Base-by-base conservation (phyloP, 495 filamentous ascomycete species). In the Bacidia rubella region DNA sequence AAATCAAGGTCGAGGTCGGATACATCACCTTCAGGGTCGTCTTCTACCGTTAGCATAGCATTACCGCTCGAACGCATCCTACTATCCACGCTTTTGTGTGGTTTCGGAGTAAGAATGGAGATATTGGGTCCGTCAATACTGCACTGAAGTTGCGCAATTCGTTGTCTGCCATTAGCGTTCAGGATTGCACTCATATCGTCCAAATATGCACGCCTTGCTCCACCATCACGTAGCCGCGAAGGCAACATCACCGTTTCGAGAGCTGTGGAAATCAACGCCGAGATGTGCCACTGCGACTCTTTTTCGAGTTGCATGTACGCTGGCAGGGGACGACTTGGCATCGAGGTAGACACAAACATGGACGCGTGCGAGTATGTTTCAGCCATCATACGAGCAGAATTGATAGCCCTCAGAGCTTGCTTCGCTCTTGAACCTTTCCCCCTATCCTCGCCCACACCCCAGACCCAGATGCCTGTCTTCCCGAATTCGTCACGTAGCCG, bases 401-500 rank as follows among this genome's bases (percentile, higher is more conserved):
- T 92, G 35, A 74, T 70, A 32, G 81, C 70, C 32, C 74, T 70
- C 53, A 72, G 75, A 58, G 72, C 68, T 63, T 79, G 75, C 51
- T 70, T 71, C 50, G 66, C 66, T 68, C 74, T 55, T 75, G 66
- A 25, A 76, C 68, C 49, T 67, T 78, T 54, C 65, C 67, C n/a
- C 72, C 45, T 45, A 35, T 57, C 72, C 47, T 79, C 77, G 63
- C 92, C 83, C 43, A 87, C 64, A 7, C 84, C 90, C 82, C 90
- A 96, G 19, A 88, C 77, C 81, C 85, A 92, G 27, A 95, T 74
- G 29, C 76, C 74, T 53, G 77, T 77, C 68, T 96, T 97, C 21
- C 87, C 86, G 65, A 86, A 90, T 62, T 97, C 93, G 62, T 99
- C 92, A 60, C 85, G 68, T 35, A 99, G 60, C 25, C 79, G 71